Evolutionary conservation across 768 basidiomycete genomes (phyloP).

Genomic region (Auriculariales sp.): DNA sequence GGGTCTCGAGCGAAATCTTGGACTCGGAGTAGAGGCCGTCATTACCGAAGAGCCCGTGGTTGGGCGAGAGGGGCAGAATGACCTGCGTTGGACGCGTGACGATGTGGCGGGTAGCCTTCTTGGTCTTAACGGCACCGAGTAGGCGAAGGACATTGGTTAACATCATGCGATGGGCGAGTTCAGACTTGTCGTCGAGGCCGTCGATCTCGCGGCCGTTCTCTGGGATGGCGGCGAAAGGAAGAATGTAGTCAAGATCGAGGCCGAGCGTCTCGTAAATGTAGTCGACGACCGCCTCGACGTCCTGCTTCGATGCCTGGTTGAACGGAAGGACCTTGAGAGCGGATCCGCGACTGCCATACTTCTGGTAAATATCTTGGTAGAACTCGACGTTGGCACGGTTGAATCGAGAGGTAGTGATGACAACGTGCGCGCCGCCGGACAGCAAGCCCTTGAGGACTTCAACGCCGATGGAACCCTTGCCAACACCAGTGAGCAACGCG

Average conservation of each 20-base stretch:
- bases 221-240: conserved; percentile 96
- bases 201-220: conserved; percentile 99
- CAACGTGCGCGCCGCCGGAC: conserved; percentile 90
- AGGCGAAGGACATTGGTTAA: conserved; percentile 91
- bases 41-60: conserved; percentile 95
- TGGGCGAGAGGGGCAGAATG: conserved; percentile 92
- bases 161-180: conserved; percentile 98
- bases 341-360: conserved; percentile 88
- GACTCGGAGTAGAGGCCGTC: conserved; percentile 97
- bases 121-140: conserved; percentile 91
- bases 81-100: conserved; percentile 98
- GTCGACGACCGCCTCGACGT: conserved; percentile 94
- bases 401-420: conserved; percentile 97
- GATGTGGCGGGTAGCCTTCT: conserved; percentile 94
- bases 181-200: conserved; percentile 90
- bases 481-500: conserved; percentile 92
- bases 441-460: conserved; percentile 95
- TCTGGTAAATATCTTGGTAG: conserved; percentile 96
- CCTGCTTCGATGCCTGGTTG: conserved; percentile 98
- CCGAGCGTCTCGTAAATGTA: conserved; percentile 94
- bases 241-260: conserved; percentile 94
- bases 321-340: conserved; percentile 96
- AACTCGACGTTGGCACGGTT: conserved; percentile 92
- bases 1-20: conserved; percentile 92
- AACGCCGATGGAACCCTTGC: conserved; percentile 94